phyloP scores from a whole-genome alignment of 108 stramenopile genomes.

The Pinguiococcus pyrenoidosus region DNA sequence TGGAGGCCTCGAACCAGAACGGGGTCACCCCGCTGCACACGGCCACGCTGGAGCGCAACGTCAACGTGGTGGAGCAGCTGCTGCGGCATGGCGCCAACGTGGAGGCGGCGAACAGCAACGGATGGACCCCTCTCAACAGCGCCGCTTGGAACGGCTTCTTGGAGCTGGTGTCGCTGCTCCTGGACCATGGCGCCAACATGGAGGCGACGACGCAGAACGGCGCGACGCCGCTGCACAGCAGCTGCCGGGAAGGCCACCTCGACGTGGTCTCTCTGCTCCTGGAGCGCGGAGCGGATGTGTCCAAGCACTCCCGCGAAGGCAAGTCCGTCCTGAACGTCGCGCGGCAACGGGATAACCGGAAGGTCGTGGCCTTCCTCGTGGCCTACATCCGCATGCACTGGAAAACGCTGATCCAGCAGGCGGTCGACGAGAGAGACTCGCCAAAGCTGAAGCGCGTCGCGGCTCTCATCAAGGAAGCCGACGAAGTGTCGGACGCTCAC shows the following conservation, averaged over 20 bases:
- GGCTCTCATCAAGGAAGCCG: too few relatives aligned
- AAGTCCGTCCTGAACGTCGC: too few relatives aligned
- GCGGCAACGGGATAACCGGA: too few relatives aligned
- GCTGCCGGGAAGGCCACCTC: not conserved
- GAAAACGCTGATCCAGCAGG: too few relatives aligned
- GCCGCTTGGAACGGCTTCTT: too few relatives aligned
- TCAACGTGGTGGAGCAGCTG: not conserved
- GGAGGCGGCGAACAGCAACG: not conserved
- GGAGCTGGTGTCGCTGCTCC: not conserved
- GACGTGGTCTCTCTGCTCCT: conserved; percentile 1
- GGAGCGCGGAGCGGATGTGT: not conserved
- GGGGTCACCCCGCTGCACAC: conserved; percentile 6
- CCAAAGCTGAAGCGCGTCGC: too few relatives aligned
- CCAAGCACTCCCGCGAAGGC: too few relatives aligned
- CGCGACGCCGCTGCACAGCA: conserved; percentile 3
- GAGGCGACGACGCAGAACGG: not conserved
- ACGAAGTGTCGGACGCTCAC: too few relatives aligned
- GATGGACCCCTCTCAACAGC: not conserved
- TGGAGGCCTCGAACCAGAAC: not conserved
- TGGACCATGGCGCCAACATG: not conserved
- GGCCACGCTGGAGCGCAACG: not conserved
- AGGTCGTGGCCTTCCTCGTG: too few relatives aligned
- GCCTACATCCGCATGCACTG: too few relatives aligned
- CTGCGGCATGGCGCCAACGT: not conserved
- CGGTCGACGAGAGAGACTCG: too few relatives aligned